A percentile compares a stretch with the other conserved stretches of the same genome.
Evolutionary conservation across 371 early-diverging fungal species (phyloP).

Genomic region (Batrachochytrium dendrobatidis): DNA sequence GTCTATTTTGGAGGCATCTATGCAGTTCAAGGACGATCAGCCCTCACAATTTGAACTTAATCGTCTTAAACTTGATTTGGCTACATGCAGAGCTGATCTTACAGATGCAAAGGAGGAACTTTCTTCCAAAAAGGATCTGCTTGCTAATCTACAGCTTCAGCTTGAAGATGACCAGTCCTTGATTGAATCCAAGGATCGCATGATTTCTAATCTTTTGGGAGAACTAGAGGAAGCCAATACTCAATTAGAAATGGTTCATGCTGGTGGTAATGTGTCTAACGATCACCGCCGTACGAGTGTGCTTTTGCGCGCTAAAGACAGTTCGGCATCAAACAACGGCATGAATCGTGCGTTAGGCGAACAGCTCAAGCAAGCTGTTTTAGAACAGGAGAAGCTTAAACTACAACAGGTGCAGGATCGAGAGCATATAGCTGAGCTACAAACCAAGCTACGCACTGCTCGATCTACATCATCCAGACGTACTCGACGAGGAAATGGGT

Average conservation of each 20-base stretch:
- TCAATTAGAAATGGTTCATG: slow-evolving; percentile 1
- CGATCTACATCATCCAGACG: background rate
- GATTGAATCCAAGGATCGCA: slow-evolving; percentile 32
- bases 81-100: slow-evolving; percentile 23
- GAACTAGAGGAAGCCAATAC: slow-evolving; percentile 28
- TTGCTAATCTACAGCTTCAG: slow-evolving; percentile 15
- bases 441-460: slow-evolving; percentile 7
- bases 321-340: background rate
- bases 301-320: background rate
- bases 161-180: slow-evolving; percentile 21
- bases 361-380: slow-evolving; percentile 23
- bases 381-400: slow-evolving; percentile 23
- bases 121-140: slow-evolving; percentile 6
- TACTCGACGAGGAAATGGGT: background rate
- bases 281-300: no score
- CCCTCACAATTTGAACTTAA: slow-evolving; percentile 14
- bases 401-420: slow-evolving; percentile 13
- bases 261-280: background rate
- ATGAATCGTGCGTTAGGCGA: slow-evolving; percentile 9
- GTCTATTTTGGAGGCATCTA: slow-evolving; percentile 6
- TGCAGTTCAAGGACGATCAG: background rate
- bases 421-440: slow-evolving; percentile 14
- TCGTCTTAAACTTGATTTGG: slow-evolving; percentile 27
- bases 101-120: slow-evolving; percentile 19
- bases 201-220: slow-evolving; percentile 23